phyloP scores from a whole-genome alignment of 139 green algal genomes.

The Mesotaenium endlicherianum region DNA sequence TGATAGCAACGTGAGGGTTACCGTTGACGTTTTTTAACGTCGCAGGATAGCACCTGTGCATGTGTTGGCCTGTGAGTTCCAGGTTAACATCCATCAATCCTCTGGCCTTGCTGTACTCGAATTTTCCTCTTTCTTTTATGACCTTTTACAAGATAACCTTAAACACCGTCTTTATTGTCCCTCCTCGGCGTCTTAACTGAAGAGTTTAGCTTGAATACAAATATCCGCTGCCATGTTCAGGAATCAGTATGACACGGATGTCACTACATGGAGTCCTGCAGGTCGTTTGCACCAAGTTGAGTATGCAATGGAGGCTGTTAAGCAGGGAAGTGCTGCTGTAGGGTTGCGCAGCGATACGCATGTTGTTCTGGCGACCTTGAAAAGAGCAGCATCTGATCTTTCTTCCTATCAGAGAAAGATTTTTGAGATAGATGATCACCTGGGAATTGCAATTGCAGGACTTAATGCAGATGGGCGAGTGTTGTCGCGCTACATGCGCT shows the following conservation, averaged over 20 bases:
- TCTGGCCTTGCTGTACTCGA: background rate
- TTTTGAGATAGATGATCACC: conserved; percentile 97
- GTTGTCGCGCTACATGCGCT: conserved; percentile 92
- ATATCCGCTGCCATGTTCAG: conserved; percentile 47
- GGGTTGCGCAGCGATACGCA: conserved; percentile 85
- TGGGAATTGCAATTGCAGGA: conserved; percentile 92
- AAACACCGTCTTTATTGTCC: background rate
- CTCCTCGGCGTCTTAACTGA: background rate
- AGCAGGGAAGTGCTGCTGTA: conserved; percentile 91
- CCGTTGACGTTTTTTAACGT: background rate
- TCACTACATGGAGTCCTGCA: conserved; percentile 93
- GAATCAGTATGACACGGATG: conserved; percentile 94
- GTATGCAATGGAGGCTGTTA: conserved; percentile 99
- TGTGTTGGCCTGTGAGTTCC: background rate
- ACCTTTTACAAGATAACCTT: background rate
- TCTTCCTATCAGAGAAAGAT: conserved; percentile 75
- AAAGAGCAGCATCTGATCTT: conserved; percentile 83
- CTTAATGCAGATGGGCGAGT: conserved; percentile 91
- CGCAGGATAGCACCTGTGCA: background rate
- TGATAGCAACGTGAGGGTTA: background rate
- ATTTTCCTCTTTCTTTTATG: background rate
- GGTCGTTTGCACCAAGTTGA: conserved; percentile 93
- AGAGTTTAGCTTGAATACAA: background rate
- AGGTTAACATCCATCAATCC: background rate
- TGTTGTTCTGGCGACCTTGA: conserved; percentile 88